Base-by-base conservation (phyloP, 768 basidiomycete species). In the Dacryopinax primogenitus region DNA sequence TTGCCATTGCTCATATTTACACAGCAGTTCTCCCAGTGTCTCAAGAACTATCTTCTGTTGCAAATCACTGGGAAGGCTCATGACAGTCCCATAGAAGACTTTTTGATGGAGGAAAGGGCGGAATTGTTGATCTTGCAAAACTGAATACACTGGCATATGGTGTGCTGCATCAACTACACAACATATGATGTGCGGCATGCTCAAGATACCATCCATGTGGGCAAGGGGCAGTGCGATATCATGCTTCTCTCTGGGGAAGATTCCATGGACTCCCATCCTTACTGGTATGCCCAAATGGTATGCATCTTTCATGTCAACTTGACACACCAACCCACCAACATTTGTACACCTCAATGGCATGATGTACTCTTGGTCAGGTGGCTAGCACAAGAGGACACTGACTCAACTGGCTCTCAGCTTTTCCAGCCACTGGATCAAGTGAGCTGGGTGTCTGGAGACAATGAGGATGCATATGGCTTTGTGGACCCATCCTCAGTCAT, bases 401-500 rank as follows among this genome's bases (percentile, higher is more conserved):
- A 39, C n/a, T 39, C 12, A n/a, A 11, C 11, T 11, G 37, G 12
- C 37, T 11, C 12, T 11, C 74, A 74, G 64, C 66, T 69, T 0
- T 37, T 64, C 0, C 66, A 71, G 13, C 69, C 71, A 0, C 71
- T 81, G 0, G 78, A 75, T 18, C 70, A 73, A 2, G 39, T 83
- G 18, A 74, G 74, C 0, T 83, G 81, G 67, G 66, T 82, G 0
- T 65, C 72, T 1, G 61, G 67, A 3, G 62, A 71, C 0, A 73
- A 74, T 23, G 37, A 62, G 0, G 68, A 68, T 1, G 73, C 77
- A 2, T 83, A 81, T 64, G 76, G 80, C 0, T 83, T 83, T 51
- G 28, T 83, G 0, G 74, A 83, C 67, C 82, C 82, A 0, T 64
- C 66, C 0, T 67, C 71, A 0, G 74, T 83, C 2, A 69, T 83